Percentiles rank a stretch among this genome's conserved stretches.
Evolutionary conservation across 2,329 filamentous ascomycete species (phyloP).

Genomic region (Epichloe aotearoae): DNA sequence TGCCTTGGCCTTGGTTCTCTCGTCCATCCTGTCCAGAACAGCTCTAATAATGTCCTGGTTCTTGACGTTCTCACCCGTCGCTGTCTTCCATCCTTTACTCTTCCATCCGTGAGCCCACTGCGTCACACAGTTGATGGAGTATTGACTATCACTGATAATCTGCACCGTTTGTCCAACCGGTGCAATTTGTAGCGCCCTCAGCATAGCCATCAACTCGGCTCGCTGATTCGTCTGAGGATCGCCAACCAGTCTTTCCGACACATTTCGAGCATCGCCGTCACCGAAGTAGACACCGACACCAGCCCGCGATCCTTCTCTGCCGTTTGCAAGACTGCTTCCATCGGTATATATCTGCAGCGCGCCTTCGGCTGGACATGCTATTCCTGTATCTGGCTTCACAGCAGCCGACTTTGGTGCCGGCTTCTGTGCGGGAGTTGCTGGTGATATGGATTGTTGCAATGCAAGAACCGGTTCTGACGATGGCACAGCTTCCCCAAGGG

Average conservation of each 20-base stretch:
- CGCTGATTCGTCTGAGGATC: conserved; percentile 82
- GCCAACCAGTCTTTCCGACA: conserved; percentile 66
- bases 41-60: conserved; percentile 75
- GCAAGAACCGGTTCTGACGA: conserved; percentile 7
- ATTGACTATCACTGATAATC: conserved; percentile 82
- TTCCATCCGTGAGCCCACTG: conserved; percentile 73
- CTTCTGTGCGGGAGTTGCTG: conserved; percentile 15
- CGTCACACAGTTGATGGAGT: conserved; percentile 80
- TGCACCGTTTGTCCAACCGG: conserved; percentile 54
- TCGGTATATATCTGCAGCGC: conserved; percentile 43
- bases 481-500: conserved; percentile 19
- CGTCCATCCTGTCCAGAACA: conserved; percentile 57
- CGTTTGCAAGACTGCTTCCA: conserved; percentile 48
- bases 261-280: conserved; percentile 39
- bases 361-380: conserved; percentile 7
- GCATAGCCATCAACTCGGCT: conserved; percentile 82
- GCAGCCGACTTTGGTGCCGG: background rate
- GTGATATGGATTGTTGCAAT: conserved; percentile 9
- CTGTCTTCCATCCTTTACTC: conserved; percentile 63
- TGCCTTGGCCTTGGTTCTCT: conserved; percentile 46
- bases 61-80: conserved; percentile 57
- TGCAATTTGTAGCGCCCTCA: conserved; percentile 67
- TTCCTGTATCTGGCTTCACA: background rate
- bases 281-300: conserved; percentile 55
- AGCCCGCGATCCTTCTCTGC: conserved; percentile 37